Conservation (phyloP, 2,329 filamentous ascomycete species). For the Phoma sp. region DNA sequence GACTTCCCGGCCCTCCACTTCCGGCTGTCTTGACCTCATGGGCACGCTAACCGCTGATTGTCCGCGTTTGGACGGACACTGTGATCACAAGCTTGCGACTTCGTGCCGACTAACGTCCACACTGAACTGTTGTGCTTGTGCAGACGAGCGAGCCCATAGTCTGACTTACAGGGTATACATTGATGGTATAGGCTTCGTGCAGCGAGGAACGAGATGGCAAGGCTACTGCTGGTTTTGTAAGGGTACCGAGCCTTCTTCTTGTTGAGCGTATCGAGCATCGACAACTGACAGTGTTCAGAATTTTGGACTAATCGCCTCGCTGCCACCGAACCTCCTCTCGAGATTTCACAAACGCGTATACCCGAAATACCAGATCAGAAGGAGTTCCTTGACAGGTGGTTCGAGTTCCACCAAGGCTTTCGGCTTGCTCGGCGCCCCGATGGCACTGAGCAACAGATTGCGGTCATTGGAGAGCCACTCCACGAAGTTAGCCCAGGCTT, state of each 20-base stretch:
- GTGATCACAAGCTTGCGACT: conserved; percentile 51
- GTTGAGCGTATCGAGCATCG: background rate
- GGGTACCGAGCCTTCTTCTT: conserved; percentile 28
- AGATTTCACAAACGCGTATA: conserved; percentile 53
- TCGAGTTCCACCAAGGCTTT: conserved; percentile 57
- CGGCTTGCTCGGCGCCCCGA: conserved; percentile 48
- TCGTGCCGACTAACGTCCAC: conserved; percentile 51
- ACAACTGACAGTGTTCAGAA: conserved; percentile 37
- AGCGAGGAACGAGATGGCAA: conserved; percentile 56
- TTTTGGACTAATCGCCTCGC: conserved; percentile 57
- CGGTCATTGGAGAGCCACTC: conserved; percentile 56
- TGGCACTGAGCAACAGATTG: conserved; percentile 53
- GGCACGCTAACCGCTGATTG: conserved; percentile 49
- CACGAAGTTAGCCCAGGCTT: conserved; percentile 55
- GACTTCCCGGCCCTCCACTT: background rate
- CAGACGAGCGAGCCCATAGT: conserved; percentile 50
- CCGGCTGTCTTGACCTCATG: conserved; percentile 28
- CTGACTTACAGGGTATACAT: conserved; percentile 55
- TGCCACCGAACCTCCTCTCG: conserved; percentile 49
- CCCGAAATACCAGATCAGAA: conserved; percentile 55
- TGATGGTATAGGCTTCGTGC: conserved; percentile 58
- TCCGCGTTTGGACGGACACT: conserved; percentile 46
- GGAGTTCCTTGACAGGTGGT: conserved; percentile 55
- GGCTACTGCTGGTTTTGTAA: conserved; percentile 60
- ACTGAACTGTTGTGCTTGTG: conserved; percentile 50